phyloP scores from a whole-genome alignment of 2,329 filamentous ascomycete genomes.

The Colletotrichum godetiae region DNA sequence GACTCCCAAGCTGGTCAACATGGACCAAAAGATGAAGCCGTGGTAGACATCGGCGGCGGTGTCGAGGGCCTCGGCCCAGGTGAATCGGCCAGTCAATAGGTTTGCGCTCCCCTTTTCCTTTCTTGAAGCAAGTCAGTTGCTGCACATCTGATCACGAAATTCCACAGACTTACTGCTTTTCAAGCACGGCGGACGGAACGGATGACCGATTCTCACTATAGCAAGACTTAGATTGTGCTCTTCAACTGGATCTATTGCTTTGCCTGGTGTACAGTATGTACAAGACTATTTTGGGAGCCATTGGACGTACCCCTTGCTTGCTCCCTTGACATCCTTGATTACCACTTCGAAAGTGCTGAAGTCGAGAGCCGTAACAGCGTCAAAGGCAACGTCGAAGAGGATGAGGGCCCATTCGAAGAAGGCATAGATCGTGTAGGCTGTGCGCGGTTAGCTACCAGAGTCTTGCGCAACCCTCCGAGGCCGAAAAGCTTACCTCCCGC shows the following conservation, averaged over 20 bases:
- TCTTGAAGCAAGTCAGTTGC: conserved; percentile 54
- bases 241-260: conserved; percentile 45
- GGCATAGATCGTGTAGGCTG: conserved; percentile 96
- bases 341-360: conserved; percentile 90
- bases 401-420: conserved; percentile 99
- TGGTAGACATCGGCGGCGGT: conserved; percentile 90
- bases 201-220: conserved; percentile 60
- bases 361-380: conserved; percentile 92
- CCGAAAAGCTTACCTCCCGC: conserved; percentile 78
- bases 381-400: conserved; percentile 94
- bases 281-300: conserved; percentile 87
- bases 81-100: conserved; percentile 78
- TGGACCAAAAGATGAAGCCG: conserved; percentile 96
- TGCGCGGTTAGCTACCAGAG: conserved; percentile 26
- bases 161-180: conserved; percentile 76
- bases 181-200: conserved; percentile 62
- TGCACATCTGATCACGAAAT: not conserved
- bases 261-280: conserved; percentile 47
- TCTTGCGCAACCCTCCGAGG: not conserved
- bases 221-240: conserved; percentile 53
- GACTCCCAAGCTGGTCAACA: conserved; percentile 88
- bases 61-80: conserved; percentile 80
- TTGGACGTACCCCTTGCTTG: conserved; percentile 98
- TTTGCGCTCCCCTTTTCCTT: conserved; percentile 80
- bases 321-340: conserved; percentile 87